Evolutionary conservation across 306 rosid species (phyloP).

Genomic region (Cyclanthera cordifolia): DNA sequence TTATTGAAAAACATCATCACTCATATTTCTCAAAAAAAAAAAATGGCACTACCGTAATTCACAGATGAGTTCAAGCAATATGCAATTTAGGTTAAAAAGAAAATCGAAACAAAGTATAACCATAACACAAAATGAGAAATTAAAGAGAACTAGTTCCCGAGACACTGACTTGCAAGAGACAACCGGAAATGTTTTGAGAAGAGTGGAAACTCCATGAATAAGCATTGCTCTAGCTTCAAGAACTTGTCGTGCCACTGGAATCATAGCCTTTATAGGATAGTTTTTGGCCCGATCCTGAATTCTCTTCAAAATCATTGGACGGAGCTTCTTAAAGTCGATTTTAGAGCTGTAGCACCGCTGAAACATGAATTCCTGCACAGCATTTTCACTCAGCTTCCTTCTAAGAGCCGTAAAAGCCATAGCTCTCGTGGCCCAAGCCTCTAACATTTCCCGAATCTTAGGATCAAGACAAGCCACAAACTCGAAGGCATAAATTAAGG

Average conservation of each 20-base stretch:
- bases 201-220: conserved; percentile 58
- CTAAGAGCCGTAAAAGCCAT: conserved; percentile 28
- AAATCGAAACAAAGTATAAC: background rate
- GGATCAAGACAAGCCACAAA: background rate
- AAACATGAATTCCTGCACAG: conserved; percentile 10
- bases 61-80: background rate
- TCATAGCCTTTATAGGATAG: conserved; percentile 47
- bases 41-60: background rate
- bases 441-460: background rate
- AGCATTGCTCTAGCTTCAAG: conserved; percentile 38
- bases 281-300: conserved; percentile 41
- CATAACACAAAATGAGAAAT: background rate
- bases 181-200: conserved; percentile 41
- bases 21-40: background rate
- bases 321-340: conserved; percentile 40
- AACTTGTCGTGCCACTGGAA: conserved; percentile 61
- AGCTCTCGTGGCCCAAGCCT: background rate
- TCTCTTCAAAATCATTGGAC: conserved; percentile 62
- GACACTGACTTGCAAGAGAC: conserved; percentile 66
- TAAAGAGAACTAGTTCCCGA: background rate
- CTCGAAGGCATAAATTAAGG: background rate
- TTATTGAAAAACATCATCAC: background rate
- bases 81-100: background rate
- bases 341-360: conserved; percentile 20
- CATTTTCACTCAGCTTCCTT: conserved; percentile 14